Percentiles rank a stretch among this genome's conserved stretches.
phyloP scores from a whole-genome alignment of 768 basidiomycete species.

The Tubosaeta sp. region DNA sequence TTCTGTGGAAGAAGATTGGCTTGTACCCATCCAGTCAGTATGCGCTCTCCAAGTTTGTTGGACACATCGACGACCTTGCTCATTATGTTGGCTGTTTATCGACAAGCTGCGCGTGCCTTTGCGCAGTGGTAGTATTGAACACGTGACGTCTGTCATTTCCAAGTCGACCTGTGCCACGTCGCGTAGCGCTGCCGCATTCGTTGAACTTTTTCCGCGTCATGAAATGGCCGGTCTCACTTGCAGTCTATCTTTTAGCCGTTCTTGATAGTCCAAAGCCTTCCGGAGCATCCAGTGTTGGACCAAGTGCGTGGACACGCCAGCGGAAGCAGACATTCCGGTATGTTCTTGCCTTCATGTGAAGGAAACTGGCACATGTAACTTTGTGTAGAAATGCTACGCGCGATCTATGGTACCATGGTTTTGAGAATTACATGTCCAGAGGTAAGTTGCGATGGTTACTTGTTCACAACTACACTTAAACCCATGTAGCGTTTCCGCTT shows the following conservation, averaged over 20 bases:
- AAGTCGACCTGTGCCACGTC: slow-evolving; percentile 1
- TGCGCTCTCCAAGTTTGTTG: slow-evolving; percentile 59
- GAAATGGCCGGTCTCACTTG: slow-evolving; percentile 45
- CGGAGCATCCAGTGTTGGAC: slow-evolving; percentile 15
- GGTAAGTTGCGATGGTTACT: slow-evolving; percentile 41
- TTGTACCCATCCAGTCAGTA: slow-evolving; percentile 74
- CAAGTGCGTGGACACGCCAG: slow-evolving; percentile 50
- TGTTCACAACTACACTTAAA: slow-evolving; percentile 17
- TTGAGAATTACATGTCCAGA: slow-evolving; percentile 79
- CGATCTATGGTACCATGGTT: slow-evolving; percentile 89
- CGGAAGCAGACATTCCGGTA: slow-evolving; percentile 57
- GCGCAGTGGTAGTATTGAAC: slow-evolving; percentile 1
- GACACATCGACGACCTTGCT: slow-evolving; percentile 53
- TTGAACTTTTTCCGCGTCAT: slow-evolving; percentile 20
- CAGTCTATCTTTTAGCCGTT: slow-evolving; percentile 36
- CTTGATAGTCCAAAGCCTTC: slow-evolving; percentile 28
- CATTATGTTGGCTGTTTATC: slow-evolving; percentile 34
- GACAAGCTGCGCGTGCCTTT: background rate
- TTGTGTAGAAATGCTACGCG: slow-evolving; percentile 59
- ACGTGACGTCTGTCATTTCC: slow-evolving; percentile 16
- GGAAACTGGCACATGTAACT: background rate
- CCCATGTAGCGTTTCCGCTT: slow-evolving; percentile 65
- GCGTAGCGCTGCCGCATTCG: slow-evolving; percentile 4
- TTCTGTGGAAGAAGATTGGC: background rate
- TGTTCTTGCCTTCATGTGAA: slow-evolving; percentile 13